These are phyloP conservation scores for Suhomyces wounanorum DNA, from an alignment of 1,139 yeast genomes.

Conservation along the genomic window DNA sequence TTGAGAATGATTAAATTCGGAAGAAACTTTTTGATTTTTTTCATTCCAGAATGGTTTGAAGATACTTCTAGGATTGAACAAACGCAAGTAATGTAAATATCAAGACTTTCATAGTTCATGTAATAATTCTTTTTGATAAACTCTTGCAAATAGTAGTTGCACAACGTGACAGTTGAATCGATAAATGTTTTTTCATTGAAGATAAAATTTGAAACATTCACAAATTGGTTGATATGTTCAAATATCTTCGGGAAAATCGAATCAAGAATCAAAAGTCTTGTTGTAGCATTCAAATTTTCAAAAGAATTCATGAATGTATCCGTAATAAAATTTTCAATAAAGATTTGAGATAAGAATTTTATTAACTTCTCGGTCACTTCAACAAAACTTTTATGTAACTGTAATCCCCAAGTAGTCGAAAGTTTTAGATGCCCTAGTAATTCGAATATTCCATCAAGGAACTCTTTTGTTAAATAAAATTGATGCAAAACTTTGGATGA, in stretches of 20 bases:
- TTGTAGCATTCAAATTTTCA: constrained; percentile 24
- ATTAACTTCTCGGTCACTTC: constrained; percentile 27
- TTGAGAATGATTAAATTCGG: constrained; percentile 34
- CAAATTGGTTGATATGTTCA: constrained; percentile 39
- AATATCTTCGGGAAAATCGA: constrained; percentile 41
- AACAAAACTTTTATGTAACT: constrained; percentile 22
- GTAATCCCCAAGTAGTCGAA: constrained; percentile 28
- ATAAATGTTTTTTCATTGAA: constrained; percentile 38
- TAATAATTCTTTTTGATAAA: constrained; percentile 24
- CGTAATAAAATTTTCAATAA: constrained; percentile 29
- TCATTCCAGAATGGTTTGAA: constrained; percentile 13
- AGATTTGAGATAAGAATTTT: constrained; percentile 31
- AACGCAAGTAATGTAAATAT: constrained; percentile 30
- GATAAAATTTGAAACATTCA: constrained; percentile 37
- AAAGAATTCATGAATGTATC: constrained; percentile 26
- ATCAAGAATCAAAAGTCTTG: constrained; percentile 34
- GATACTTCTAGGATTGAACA: constrained; percentile 37
- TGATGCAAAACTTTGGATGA: constrained; percentile 22
- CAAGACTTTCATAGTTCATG: constrained; percentile 28
- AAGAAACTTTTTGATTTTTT: constrained; percentile 25
- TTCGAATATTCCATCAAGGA: constrained; percentile 45
- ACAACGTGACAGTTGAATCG: constrained; percentile 29
- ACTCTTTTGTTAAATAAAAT: constrained; percentile 33
- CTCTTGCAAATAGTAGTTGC: constrained; percentile 22
- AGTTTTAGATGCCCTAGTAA: constrained; percentile 38